These are phyloP conservation scores for Leucaena leucocephala DNA, from an alignment of 306 rosid genomes.

Conservation along the genomic window DNA sequence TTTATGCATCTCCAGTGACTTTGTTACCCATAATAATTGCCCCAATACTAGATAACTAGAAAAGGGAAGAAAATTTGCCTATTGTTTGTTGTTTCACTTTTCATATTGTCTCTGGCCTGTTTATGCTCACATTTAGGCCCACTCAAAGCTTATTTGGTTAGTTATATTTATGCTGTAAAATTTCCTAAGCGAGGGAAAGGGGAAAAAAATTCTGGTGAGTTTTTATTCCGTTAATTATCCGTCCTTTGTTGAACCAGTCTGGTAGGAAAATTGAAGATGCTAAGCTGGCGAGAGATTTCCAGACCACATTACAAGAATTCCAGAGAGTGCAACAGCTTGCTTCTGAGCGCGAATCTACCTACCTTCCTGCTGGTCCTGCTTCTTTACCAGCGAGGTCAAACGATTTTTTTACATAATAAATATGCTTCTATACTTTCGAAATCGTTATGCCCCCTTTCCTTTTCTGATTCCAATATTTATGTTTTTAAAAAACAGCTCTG, in stretches of 20 bases:
- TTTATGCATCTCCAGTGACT: slow-evolving; percentile 25
- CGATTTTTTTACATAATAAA: not conserved
- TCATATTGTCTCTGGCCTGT: not conserved
- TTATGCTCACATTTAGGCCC: not conserved
- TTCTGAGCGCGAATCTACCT: slow-evolving; percentile 73
- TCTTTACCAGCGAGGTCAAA: slow-evolving; percentile 47
- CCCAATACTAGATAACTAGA: not conserved
- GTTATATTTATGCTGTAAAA: not conserved
- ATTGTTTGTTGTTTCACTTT: not conserved
- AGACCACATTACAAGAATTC: slow-evolving; percentile 70
- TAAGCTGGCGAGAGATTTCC: slow-evolving; percentile 81
- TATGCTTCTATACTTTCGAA: slow-evolving; percentile 12
- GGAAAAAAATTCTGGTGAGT: not conserved
- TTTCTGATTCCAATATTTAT: slow-evolving; percentile 4
- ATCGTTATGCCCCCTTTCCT: not conserved
- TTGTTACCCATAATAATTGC: slow-evolving; percentile 1
- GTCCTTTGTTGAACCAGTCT: slow-evolving; percentile 44
- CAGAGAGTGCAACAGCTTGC: slow-evolving; percentile 81
- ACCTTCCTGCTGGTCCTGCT: slow-evolving; percentile 50
- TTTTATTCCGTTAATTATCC: not conserved
- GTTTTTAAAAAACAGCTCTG: slow-evolving; percentile 49
- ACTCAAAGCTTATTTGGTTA: not conserved
- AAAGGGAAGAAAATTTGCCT: not conserved
- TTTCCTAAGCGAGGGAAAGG: not conserved
- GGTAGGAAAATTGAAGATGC: slow-evolving; percentile 74